These are phyloP conservation scores for Botryosphaeria agaves DNA, from an alignment of 2,329 filamentous ascomycete genomes.

Conservation along the genomic window DNA sequence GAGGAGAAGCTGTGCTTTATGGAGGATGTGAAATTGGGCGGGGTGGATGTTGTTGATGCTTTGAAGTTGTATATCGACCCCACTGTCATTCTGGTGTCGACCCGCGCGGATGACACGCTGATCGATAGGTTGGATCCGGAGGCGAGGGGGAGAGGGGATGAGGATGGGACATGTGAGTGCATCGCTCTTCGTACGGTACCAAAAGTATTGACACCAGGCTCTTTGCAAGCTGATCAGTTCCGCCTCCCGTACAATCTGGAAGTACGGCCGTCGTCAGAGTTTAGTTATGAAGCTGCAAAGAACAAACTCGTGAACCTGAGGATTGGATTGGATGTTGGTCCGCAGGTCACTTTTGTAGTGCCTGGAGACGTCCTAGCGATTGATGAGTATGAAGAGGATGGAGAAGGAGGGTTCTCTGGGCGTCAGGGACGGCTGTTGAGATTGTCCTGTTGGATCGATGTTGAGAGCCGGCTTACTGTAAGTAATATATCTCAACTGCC, in stretches of 20 bases:
- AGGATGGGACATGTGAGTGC: conserved; percentile 13
- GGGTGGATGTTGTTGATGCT: conserved; percentile 39
- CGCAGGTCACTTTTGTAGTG: conserved; percentile 39
- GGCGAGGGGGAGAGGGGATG: conserved; percentile 15
- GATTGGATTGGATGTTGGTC: conserved; percentile 28
- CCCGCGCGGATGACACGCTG: conserved; percentile 33
- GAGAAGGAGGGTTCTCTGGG: conserved; percentile 29
- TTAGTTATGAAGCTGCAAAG: conserved; percentile 48
- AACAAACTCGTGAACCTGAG: conserved; percentile 46
- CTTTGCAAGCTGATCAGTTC: conserved; percentile 29
- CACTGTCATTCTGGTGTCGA: conserved; percentile 40
- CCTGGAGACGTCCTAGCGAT: conserved; percentile 32
- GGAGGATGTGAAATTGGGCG: conserved; percentile 55
- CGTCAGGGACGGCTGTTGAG: conserved; percentile 48
- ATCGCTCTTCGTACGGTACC: background rate
- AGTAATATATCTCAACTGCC: conserved; percentile 6
- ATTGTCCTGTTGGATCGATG: conserved; percentile 52
- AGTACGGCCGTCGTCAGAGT: conserved; percentile 53
- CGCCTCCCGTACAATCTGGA: conserved; percentile 46
- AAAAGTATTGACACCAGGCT: conserved; percentile 2
- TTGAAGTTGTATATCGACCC: conserved; percentile 45
- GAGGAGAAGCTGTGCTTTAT: conserved; percentile 58
- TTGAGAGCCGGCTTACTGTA: conserved; percentile 57
- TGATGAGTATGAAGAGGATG: conserved; percentile 19
- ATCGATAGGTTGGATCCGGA: conserved; percentile 27